Percentiles rank a stretch among this genome's conserved stretches.
These are phyloP conservation scores for Akanthomyces dipterigenus DNA, from an alignment of 2,329 filamentous ascomycete species.

Conservation along the genomic window DNA sequence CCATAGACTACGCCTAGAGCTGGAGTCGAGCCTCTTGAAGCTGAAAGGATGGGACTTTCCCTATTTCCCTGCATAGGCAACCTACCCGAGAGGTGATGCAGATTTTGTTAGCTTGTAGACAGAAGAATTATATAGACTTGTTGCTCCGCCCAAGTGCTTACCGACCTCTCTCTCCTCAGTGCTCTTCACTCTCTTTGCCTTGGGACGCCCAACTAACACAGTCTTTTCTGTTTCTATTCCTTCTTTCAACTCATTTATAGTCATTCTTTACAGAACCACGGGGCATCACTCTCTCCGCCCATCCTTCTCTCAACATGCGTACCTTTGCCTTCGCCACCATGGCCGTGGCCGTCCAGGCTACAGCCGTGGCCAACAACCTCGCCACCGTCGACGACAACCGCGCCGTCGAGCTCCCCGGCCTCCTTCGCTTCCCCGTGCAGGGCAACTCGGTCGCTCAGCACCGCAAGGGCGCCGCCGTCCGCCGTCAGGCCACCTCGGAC, in stretches of 20 bases:
- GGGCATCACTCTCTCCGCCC: neutral
- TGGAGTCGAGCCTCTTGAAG: neutral
- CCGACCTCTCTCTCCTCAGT: neutral
- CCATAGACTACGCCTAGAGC: neutral
- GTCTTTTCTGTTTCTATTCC: neutral
- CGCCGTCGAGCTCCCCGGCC: conserved; percentile 7
- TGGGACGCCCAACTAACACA: neutral
- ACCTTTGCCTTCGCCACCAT: conserved; percentile 1
- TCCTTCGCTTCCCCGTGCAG: conserved; percentile 8
- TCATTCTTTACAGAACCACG: neutral
- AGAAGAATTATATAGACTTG: neutral
- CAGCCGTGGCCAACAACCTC: conserved; percentile 3
- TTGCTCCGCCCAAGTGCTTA: neutral
- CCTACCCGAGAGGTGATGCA: neutral
- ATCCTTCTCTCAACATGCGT: neutral
- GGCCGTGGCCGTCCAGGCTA: conserved; percentile 1
- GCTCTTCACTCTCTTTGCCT: neutral
- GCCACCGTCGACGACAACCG: conserved; percentile 20
- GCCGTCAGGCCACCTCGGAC: conserved; percentile 3
- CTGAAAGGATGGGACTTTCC: neutral
- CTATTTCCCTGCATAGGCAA: neutral
- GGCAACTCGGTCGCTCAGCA: neutral
- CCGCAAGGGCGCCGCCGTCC: neutral
- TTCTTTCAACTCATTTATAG: neutral
- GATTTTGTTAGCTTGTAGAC: neutral